phyloP scores from a whole-genome alignment of 257 asterid species.

The Rhazya stricta region DNA sequence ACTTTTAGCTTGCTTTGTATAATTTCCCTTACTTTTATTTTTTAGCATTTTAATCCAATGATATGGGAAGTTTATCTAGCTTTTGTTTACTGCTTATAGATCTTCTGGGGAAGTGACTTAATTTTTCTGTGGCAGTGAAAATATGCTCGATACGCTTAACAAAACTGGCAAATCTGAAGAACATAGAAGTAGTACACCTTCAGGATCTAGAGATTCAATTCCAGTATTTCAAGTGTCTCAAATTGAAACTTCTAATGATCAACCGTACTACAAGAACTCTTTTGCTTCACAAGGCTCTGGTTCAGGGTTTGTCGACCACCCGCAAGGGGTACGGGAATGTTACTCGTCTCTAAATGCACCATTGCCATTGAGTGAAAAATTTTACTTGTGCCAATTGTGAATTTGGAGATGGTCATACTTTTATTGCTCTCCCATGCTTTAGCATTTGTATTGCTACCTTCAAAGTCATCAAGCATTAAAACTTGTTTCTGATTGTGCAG shows the following conservation, averaged over 20 bases:
- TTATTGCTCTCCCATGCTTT: background rate
- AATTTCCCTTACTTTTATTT: background rate
- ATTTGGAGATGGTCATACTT: slow-evolving; percentile 13
- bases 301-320: slow-evolving; percentile 32
- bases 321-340: slow-evolving; percentile 32
- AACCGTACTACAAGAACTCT: slow-evolving; percentile 26
- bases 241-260: slow-evolving; percentile 23
- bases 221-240: slow-evolving; percentile 20
- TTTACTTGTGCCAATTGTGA: slow-evolving; percentile 13
- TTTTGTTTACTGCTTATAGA: slow-evolving; percentile 4
- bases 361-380: slow-evolving; percentile 33
- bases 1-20: background rate
- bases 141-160: slow-evolving; percentile 28
- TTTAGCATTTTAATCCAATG: background rate
- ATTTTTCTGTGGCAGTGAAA: slow-evolving; percentile 31
- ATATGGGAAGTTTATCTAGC: slow-evolving; percentile 1
- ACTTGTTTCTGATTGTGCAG: slow-evolving; percentile 30
- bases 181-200: slow-evolving; percentile 24
- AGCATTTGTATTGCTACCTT: background rate
- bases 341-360: slow-evolving; percentile 34
- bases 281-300: slow-evolving; percentile 34
- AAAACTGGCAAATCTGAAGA: slow-evolving; percentile 30
- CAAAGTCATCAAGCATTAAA: background rate
- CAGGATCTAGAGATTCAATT: slow-evolving; percentile 24
- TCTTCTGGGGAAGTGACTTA: slow-evolving; percentile 13